Percentiles rank a stretch among this genome's conserved stretches.
phyloP scores from a whole-genome alignment of 2,329 filamentous ascomycete species.

The Delphinella strobiligena region DNA sequence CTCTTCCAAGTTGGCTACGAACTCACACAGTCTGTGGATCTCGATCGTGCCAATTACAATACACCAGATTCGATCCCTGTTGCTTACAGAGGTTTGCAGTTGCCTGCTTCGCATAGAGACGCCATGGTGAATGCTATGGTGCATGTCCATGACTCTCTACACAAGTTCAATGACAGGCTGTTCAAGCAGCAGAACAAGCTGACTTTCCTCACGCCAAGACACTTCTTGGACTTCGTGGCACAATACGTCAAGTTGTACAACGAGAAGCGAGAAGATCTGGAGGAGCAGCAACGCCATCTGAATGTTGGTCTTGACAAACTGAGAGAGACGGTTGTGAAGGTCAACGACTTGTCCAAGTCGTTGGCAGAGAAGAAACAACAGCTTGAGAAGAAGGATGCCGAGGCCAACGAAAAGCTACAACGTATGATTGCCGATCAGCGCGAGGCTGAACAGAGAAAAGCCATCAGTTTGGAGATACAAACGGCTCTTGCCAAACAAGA shows the following conservation, averaged over 20 bases:
- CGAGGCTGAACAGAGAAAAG: constrained; percentile 85
- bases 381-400: constrained; percentile 82
- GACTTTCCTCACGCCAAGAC: constrained; percentile 87
- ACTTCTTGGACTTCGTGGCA: constrained; percentile 95
- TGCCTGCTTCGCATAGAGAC: constrained; percentile 84
- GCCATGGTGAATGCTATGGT: constrained; percentile 97
- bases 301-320: constrained; percentile 98
- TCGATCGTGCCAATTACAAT: constrained; percentile 75
- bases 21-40: constrained; percentile 88
- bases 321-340: constrained; percentile 92
- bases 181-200: constrained; percentile 84
- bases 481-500: constrained; percentile 80
- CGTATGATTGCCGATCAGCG: constrained; percentile 94
- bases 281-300: constrained; percentile 95
- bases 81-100: constrained; percentile 70
- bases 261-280: constrained; percentile 94
- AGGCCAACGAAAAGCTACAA: constrained; percentile 94
- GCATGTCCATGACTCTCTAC: constrained; percentile 91
- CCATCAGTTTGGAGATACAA: constrained; percentile 79
- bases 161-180: constrained; percentile 76
- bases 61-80: constrained; percentile 88
- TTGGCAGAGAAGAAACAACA: constrained; percentile 90
- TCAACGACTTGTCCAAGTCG: constrained; percentile 79
- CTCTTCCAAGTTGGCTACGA: constrained; percentile 96
- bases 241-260: constrained; percentile 97